Percentiles rank a stretch among this genome's conserved stretches.
Evolutionary conservation across 2,329 filamentous ascomycete species (phyloP).

Genomic region (Claviceps citrina): DNA sequence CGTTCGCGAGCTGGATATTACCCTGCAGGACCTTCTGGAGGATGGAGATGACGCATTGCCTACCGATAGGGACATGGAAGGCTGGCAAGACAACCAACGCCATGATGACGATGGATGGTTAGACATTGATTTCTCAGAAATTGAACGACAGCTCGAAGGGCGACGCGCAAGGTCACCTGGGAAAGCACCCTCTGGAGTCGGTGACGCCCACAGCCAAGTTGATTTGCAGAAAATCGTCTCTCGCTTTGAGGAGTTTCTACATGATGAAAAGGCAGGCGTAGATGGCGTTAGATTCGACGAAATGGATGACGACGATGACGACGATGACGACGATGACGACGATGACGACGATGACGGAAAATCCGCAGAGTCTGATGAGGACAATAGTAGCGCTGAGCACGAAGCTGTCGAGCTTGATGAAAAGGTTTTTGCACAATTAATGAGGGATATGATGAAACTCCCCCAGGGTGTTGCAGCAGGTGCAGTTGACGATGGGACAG

Average conservation of each 20-base stretch:
- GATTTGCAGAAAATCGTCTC: conserved; percentile 84
- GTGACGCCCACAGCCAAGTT: conserved; percentile 51
- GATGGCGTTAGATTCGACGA: conserved; percentile 64
- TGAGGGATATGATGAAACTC: conserved; percentile 81
- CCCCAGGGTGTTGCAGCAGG: conserved; percentile 12
- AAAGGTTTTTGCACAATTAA: conserved; percentile 69
- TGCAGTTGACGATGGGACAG: not conserved
- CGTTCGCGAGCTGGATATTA: conserved; percentile 59
- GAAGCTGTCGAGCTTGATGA: conserved; percentile 71
- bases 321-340: conserved; percentile 30
- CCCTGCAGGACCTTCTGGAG: conserved; percentile 59
- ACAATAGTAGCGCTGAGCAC: conserved; percentile 39
- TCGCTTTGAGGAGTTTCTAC: conserved; percentile 82
- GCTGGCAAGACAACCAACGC: conserved; percentile 46
- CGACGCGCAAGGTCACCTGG: conserved; percentile 23
- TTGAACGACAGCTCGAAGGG: conserved; percentile 62
- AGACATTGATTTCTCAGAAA: conserved; percentile 78
- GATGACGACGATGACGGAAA: conserved; percentile 34
- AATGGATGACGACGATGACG: conserved; percentile 51
- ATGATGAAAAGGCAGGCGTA: conserved; percentile 65
- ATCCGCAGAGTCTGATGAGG: conserved; percentile 24
- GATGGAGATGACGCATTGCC: conserved; percentile 56
- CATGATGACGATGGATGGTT: conserved; percentile 84
- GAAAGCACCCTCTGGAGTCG: conserved; percentile 33
- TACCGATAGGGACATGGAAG: conserved; percentile 52